These are phyloP conservation scores for Saturnispora kantuleensis DNA, from an alignment of 805 yeast species.

Conservation along the genomic window DNA sequence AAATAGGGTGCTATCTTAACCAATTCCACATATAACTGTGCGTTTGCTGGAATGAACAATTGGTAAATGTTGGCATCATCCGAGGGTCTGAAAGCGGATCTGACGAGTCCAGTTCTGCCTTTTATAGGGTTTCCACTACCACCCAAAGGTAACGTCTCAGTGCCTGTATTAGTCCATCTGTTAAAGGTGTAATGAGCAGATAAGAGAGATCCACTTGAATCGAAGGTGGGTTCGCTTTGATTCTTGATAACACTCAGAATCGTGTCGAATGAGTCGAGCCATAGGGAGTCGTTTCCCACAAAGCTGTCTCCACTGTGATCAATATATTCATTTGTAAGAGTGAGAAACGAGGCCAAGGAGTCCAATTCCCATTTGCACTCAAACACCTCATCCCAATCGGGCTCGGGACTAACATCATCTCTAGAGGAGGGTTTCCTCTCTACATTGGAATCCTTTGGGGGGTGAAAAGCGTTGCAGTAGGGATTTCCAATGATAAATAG, in stretches of 20 bases:
- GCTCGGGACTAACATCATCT: conserved; percentile 61
- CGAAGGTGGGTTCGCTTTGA: conserved; percentile 55
- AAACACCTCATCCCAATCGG: conserved; percentile 63
- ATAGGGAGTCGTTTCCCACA: conserved; percentile 35
- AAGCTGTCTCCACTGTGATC: conserved; percentile 42
- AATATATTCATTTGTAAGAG: conserved; percentile 62
- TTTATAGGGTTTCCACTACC: conserved; percentile 85
- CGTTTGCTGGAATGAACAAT: conserved; percentile 78
- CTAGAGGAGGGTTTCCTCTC: conserved; percentile 40
- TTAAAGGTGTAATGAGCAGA: conserved; percentile 57
- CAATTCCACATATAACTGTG: conserved; percentile 61
- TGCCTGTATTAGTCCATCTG: conserved; percentile 62
- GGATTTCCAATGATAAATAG: conserved; percentile 53
- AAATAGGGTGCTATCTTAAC: conserved; percentile 26
- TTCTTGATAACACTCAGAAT: conserved; percentile 44
- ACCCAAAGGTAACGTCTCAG: conserved; percentile 69
- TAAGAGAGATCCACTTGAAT: conserved; percentile 36
- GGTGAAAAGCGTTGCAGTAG: conserved; percentile 88
- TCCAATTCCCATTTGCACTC: conserved; percentile 90
- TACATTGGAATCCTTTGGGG: conserved; percentile 50
- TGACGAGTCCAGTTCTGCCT: conserved; percentile 55
- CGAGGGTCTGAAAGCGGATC: conserved; percentile 81
- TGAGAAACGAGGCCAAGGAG: conserved; percentile 72
- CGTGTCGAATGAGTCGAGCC: conserved; percentile 51
- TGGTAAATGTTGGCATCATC: conserved; percentile 81